phyloP scores from a whole-genome alignment of 1,284 basidiomycete genomes.

The Grifola frondosa region DNA sequence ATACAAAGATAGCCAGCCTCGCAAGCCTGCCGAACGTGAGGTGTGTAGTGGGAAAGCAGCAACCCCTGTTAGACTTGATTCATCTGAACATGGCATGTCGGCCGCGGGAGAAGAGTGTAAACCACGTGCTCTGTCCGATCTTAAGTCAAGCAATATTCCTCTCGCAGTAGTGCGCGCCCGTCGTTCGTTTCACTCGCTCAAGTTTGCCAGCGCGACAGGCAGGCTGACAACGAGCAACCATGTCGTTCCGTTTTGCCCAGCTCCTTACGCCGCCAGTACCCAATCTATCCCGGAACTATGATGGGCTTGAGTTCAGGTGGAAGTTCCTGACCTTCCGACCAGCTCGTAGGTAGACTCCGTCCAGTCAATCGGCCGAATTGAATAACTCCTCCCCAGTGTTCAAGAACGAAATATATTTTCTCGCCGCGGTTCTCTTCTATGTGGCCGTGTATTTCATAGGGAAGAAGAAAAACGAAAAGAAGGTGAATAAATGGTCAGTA shows the following conservation, averaged over 20 bases:
- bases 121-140: too few relatives aligned
- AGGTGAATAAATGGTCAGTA: slow-evolving; percentile 56
- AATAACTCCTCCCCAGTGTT: slow-evolving; percentile 46
- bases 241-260: slow-evolving; percentile 19
- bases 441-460: slow-evolving; percentile 53
- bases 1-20: too few relatives aligned
- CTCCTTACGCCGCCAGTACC: slow-evolving; percentile 39
- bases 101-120: too few relatives aligned
- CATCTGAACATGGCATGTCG: too few relatives aligned
- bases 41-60: too few relatives aligned
- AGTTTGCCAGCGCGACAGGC: too few relatives aligned
- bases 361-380: background rate
- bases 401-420: slow-evolving; percentile 60
- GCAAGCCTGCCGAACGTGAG: too few relatives aligned
- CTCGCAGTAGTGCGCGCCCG: too few relatives aligned
- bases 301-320: slow-evolving; percentile 70
- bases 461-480: slow-evolving; percentile 50
- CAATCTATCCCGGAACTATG: slow-evolving; percentile 44
- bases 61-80: too few relatives aligned
- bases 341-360: slow-evolving; percentile 49
- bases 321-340: slow-evolving; percentile 79
- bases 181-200: too few relatives aligned
- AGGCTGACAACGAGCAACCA: slow-evolving; percentile 9
- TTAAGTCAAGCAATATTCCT: too few relatives aligned
- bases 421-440: slow-evolving; percentile 56